Evolutionary conservation across 2,329 filamentous ascomycete genomes (phyloP), one percentile per base, ranked within the genome.

Genomic region (Basipetospora sp.): DNA sequence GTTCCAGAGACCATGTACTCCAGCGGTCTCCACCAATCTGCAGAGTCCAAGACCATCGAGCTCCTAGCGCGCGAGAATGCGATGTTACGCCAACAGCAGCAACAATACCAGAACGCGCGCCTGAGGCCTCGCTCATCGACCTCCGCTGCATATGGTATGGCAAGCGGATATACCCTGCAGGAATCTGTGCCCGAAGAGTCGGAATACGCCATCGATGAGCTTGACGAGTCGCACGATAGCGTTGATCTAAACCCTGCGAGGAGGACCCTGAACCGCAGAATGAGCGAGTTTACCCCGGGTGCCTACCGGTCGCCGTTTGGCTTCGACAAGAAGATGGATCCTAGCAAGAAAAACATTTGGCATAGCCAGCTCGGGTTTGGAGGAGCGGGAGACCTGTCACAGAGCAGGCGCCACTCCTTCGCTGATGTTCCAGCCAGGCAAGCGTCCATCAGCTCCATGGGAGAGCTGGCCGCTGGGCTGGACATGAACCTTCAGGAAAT

Each of bases 361-460:
- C 77, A 81, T 45, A 80, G 71, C 47, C 75, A 76, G 5, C 65
- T 77, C n/a, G 75, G 72, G 2, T 80, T 82, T 51, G 68, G 71
- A 31, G 65, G 69, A 13, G 20, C 71, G 17, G 65, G 63, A 4
- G 77, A 82, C 43, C 63, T 74, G 20, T 73, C 77, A 10, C 80
- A 86, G 49, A 85, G 80, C 48, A 71, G 83, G 42, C 74, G 83
- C 19, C 83, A 88, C 55, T 88, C 83, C 2, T 84, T 90, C 51
- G 83, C 75, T 36, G 77, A 77, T 48, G 67, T 78, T 49, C 74
- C 71, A 19, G 75, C 72, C 18, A 66, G 75, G 11, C 74, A 79
- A 45, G 69, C 65, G 2, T 78, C 74, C 3, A 71, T 78, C 44
- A 69, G 71, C 47, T 77, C 74, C 19, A 59, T 74, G 37, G 64